phyloP scores from a whole-genome alignment of 2,329 filamentous ascomycete genomes.

The Leptographium lundbergii region DNA sequence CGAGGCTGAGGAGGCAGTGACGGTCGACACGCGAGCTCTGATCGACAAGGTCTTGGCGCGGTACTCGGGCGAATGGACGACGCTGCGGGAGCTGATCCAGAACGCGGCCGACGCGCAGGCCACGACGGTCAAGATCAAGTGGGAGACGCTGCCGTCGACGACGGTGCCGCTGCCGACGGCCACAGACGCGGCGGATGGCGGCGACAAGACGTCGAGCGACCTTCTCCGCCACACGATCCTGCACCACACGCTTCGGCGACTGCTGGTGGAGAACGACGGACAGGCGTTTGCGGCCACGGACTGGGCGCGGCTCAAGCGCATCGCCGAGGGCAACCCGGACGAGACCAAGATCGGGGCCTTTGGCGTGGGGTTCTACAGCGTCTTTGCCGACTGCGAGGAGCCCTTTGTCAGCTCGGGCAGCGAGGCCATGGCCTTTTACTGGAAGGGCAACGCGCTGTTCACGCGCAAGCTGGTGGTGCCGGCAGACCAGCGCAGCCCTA shows the following conservation, averaged over 20 bases:
- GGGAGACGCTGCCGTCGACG: slow-evolving; percentile 79
- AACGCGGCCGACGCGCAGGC: slow-evolving; percentile 97
- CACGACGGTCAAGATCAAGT: slow-evolving; percentile 76
- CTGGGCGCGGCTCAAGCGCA: slow-evolving; percentile 87
- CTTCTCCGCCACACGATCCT: slow-evolving; percentile 71
- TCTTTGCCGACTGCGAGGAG: slow-evolving; percentile 96
- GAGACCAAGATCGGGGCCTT: slow-evolving; percentile 99
- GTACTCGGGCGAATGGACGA: slow-evolving; percentile 92
- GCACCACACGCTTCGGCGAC: slow-evolving; percentile 72
- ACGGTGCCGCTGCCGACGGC: slow-evolving; percentile 57
- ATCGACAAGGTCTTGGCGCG: slow-evolving; percentile 96
- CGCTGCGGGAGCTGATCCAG: slow-evolving; percentile 84
- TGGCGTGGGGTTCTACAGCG: slow-evolving; percentile 95
- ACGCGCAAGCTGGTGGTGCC: slow-evolving; percentile 73
- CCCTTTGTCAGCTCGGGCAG: slow-evolving; percentile 89
- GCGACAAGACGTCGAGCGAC: slow-evolving; percentile 31
- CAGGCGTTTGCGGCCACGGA: slow-evolving; percentile 79
- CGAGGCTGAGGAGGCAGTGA: slow-evolving; percentile 91
- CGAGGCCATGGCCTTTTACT: slow-evolving; percentile 97
- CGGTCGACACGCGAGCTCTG: slow-evolving; percentile 88
- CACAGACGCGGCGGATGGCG: not conserved
- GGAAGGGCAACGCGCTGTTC: slow-evolving; percentile 96
- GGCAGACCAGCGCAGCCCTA: slow-evolving; percentile 39
- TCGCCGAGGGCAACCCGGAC: slow-evolving; percentile 97
- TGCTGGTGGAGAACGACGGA: slow-evolving; percentile 91